These are phyloP conservation scores for Astrephomene gubernaculifera DNA, from an alignment of 139 green algal genomes.

Conservation along the genomic window DNA sequence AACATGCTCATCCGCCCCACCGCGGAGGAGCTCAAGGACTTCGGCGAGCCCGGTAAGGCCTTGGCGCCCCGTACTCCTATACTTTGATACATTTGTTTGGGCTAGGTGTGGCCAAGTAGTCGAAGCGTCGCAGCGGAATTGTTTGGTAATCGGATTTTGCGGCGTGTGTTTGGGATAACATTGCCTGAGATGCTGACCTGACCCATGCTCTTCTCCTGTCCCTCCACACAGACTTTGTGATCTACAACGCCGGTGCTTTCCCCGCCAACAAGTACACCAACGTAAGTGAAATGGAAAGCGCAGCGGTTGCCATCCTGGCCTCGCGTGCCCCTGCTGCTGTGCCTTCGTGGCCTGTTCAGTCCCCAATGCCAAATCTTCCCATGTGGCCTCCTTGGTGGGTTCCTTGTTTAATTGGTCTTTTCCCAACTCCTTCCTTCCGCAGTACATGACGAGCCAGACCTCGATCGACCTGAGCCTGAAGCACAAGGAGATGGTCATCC, in stretches of 20 bases:
- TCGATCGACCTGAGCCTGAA: slow-evolving; percentile 88
- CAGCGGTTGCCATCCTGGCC: not conserved
- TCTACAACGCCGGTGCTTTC: slow-evolving; percentile 94
- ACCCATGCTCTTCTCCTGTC: too few relatives aligned
- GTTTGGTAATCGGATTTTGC: not conserved
- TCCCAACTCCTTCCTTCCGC: not conserved
- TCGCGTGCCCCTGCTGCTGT: not conserved
- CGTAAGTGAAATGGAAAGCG: not conserved
- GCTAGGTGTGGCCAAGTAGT: too few relatives aligned
- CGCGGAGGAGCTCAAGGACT: slow-evolving; percentile 83
- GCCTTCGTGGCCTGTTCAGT: not conserved
- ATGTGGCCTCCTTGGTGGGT: too few relatives aligned
- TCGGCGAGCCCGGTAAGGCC: slow-evolving; percentile 74
- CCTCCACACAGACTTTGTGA: slow-evolving; percentile 84
- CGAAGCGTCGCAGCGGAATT: not conserved
- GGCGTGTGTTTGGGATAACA: too few relatives aligned
- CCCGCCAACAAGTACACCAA: slow-evolving; percentile 86
- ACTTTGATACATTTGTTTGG: too few relatives aligned
- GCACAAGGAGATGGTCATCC: slow-evolving; percentile 82
- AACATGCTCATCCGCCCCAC: slow-evolving; percentile 97
- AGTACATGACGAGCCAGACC: slow-evolving; percentile 93
- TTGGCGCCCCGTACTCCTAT: not conserved
- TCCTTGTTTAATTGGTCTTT: too few relatives aligned
- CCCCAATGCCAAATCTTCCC: not conserved
- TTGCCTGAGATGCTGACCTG: not conserved